Evolutionary conservation across 2,329 filamentous ascomycete genomes (phyloP).

Genomic region (Sporothrix curviconia): DNA sequence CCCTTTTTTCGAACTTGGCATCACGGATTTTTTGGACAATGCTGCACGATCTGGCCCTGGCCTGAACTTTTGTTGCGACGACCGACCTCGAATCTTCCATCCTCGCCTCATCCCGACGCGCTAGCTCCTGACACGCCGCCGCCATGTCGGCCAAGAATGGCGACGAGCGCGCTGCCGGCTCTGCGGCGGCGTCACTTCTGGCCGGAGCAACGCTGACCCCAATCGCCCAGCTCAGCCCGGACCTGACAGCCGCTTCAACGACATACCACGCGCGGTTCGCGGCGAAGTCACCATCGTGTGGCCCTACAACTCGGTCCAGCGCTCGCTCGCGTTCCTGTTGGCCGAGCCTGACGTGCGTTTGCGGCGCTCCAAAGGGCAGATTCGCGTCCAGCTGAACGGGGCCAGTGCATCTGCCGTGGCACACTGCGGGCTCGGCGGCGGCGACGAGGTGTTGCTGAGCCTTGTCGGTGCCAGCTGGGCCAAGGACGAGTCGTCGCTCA

Average conservation of each 20-base stretch:
- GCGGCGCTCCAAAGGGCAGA: conserved; percentile 69
- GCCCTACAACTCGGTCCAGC: conserved; percentile 78
- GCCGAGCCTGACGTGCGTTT: conserved; percentile 79
- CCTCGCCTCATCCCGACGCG: too few species aligned
- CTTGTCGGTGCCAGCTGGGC: conserved; percentile 64
- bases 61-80: too few species aligned
- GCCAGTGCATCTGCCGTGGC: conserved; percentile 63
- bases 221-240: conserved; percentile 50
- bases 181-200: conserved; percentile 15
- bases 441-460: conserved; percentile 65
- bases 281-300: conserved; percentile 80
- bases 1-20: too few species aligned
- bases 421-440: conserved; percentile 63
- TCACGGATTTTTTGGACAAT: too few species aligned
- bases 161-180: conserved; percentile 21
- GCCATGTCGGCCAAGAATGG: not conserved
- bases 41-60: too few species aligned
- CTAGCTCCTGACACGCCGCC: too few species aligned
- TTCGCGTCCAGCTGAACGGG: conserved; percentile 69
- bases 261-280: conserved; percentile 43
- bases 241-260: conserved; percentile 30
- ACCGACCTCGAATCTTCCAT: too few species aligned
- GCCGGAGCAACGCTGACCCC: conserved; percentile 25
- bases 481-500: conserved; percentile 41
- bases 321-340: conserved; percentile 69